Evolutionary conservation across 1,284 basidiomycete genomes (phyloP).

Genomic region (Cryptococcus maquisensis): DNA sequence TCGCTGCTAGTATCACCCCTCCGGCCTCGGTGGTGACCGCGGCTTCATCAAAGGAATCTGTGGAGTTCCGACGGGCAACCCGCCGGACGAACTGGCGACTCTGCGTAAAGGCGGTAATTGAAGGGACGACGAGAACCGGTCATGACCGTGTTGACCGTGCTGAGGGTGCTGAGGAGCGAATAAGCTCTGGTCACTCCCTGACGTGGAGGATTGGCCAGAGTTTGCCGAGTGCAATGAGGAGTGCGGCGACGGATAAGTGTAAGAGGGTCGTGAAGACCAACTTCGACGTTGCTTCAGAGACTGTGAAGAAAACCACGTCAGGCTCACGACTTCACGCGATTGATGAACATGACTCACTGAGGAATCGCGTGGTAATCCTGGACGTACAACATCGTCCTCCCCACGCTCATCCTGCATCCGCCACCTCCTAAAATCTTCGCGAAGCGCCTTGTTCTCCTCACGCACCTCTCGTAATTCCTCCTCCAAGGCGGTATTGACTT

Average conservation of each 20-base stretch:
- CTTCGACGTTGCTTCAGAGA: neutral
- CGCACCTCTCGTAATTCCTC: slow-evolving; percentile 24
- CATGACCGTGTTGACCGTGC: too few species aligned
- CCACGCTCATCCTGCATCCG: neutral
- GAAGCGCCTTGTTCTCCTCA: slow-evolving; percentile 30
- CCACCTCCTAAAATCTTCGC: slow-evolving; percentile 14
- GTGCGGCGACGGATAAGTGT: neutral
- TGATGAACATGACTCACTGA: neutral
- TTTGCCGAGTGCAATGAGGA: too few species aligned
- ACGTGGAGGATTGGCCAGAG: too few species aligned
- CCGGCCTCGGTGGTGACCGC: too few species aligned
- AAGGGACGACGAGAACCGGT: neutral
- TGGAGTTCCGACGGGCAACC: neutral
- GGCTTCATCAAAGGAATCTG: too few species aligned
- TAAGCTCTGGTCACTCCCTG: too few species aligned
- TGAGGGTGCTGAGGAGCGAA: too few species aligned
- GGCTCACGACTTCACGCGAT: neutral
- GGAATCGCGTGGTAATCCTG: neutral
- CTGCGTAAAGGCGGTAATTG: neutral
- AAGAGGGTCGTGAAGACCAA: neutral
- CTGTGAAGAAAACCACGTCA: neutral
- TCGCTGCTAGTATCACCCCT: too few species aligned
- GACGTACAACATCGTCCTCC: neutral
- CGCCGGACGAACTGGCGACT: neutral
- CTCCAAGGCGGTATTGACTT: slow-evolving; percentile 34